Percentiles rank a stretch among this genome's conserved stretches.
phyloP scores from a whole-genome alignment of 176 grass and related monocot species.

The Juncus effusus region DNA sequence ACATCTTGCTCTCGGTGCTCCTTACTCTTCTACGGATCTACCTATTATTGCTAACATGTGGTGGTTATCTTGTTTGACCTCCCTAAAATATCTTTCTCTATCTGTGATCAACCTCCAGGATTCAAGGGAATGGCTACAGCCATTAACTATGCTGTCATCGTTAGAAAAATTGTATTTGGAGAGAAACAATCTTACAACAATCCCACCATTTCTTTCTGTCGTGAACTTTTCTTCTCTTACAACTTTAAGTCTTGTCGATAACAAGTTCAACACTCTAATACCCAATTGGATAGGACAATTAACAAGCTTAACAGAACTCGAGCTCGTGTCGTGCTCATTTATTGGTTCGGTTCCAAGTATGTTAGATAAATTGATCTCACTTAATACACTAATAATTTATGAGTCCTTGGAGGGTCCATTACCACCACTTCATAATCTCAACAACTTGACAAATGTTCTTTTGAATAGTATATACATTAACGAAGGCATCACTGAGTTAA shows the following conservation, averaged over 20 bases:
- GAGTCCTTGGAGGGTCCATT: neutral
- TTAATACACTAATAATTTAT: neutral
- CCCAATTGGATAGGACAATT: neutral
- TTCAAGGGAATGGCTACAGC: neutral
- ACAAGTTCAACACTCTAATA: neutral
- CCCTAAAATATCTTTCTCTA: constrained; percentile 17
- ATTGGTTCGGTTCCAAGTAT: neutral
- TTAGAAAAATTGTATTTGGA: neutral
- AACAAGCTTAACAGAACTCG: neutral
- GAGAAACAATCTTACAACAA: neutral
- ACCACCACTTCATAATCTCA: constrained; percentile 1
- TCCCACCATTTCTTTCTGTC: neutral
- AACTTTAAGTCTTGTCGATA: neutral
- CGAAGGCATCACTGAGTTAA: neutral
- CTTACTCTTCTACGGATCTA: rapidly evolving
- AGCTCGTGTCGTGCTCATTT: neutral
- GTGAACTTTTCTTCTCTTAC: constrained; percentile 7
- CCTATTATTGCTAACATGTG: neutral
- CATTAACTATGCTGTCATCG: neutral
- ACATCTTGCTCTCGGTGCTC: constrained; percentile 6
- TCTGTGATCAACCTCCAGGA: neutral
- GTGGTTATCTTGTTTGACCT: constrained; percentile 14
- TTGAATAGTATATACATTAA: neutral
- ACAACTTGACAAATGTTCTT: neutral
- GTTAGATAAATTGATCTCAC: neutral